Evolutionary conservation across 2,329 filamentous ascomycete species (phyloP), one percentile per base, ranked within the genome.

Genomic region (Colletotrichum sp.): DNA sequence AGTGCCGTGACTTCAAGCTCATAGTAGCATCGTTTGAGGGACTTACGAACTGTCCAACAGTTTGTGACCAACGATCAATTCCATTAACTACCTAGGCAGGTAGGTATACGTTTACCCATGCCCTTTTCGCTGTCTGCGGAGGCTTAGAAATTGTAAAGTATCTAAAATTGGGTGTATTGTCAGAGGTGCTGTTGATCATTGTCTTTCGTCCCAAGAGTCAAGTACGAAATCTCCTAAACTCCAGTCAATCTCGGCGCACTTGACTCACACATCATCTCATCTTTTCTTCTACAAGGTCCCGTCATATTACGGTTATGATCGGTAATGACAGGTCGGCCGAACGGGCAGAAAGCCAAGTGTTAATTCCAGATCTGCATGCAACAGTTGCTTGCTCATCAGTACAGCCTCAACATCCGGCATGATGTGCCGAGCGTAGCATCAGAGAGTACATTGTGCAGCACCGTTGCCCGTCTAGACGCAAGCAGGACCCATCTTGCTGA

Each of bases 81-180:
- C 2, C 39, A n/a, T n/a, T 18, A 12, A 43, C 18, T 43, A 43
- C 13, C 16, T 43, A 3, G 39, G 1, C 13, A 34, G 39, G 1
- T 34, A 34, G 32, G 32, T 6, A 0, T 34, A n/a, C 8, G 10
- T 10, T 10, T n/a, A 18, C 8, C 5, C 36, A 18, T 18, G 2
- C 15, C 15, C 36, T 39, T 18, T 2, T 18, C 36, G 1, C 15
- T 18, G 5, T 43, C 8, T 43, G 10, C 16, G 8, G 2, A 8
- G 15, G 39, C 10, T 18, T 5, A 10, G 10, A n/a, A 0, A 0
- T 10, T 9, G 5, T n/a, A 1, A 43, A n/a, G 39, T 43, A 12
- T n/a, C 2, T 1, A n/a, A 43, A 3, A n/a, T n/a, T n/a, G 18
- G n/a, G 39, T n/a, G 9, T 18, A n/a, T 43, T 18, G 18, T 43